phyloP scores from a whole-genome alignment of 2,329 filamentous ascomycete genomes.

The Alternaria solani region DNA sequence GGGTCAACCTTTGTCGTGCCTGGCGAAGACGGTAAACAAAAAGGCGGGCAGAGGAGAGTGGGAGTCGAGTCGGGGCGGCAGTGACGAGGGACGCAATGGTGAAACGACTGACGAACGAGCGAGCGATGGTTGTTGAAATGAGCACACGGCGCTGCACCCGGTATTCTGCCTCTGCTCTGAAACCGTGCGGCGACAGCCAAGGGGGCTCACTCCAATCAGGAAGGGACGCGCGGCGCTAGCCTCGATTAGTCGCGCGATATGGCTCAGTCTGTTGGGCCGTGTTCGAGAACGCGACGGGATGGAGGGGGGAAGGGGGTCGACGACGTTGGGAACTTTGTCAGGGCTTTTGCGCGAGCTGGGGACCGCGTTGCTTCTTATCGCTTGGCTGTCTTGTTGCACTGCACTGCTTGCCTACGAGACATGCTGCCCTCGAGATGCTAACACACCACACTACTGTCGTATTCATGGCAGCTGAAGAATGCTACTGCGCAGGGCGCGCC shows the following conservation, averaged over 20 bases:
- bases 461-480: conserved; percentile 31
- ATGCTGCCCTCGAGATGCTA: conserved; percentile 23
- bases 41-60: neutral
- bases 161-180: conserved; percentile 37
- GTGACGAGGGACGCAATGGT: conserved; percentile 30
- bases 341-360: neutral
- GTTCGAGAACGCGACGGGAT: conserved; percentile 31
- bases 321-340: neutral
- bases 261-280: conserved; percentile 22
- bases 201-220: conserved; percentile 37
- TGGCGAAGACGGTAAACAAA: conserved; percentile 22
- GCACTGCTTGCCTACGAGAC: conserved; percentile 5
- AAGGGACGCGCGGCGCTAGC: conserved; percentile 40
- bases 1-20: conserved; percentile 50
- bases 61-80: neutral
- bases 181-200: conserved; percentile 33
- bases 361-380: neutral
- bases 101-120: conserved; percentile 48
- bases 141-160: conserved; percentile 27
- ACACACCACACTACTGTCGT: conserved; percentile 26
- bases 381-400: neutral
- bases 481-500: conserved; percentile 25
- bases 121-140: conserved; percentile 20
- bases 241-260: conserved; percentile 12
- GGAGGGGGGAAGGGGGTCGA: neutral